Evolutionary conservation across 2,329 filamentous ascomycete genomes (phyloP).

Genomic region (Hymenoscyphus repandus): DNA sequence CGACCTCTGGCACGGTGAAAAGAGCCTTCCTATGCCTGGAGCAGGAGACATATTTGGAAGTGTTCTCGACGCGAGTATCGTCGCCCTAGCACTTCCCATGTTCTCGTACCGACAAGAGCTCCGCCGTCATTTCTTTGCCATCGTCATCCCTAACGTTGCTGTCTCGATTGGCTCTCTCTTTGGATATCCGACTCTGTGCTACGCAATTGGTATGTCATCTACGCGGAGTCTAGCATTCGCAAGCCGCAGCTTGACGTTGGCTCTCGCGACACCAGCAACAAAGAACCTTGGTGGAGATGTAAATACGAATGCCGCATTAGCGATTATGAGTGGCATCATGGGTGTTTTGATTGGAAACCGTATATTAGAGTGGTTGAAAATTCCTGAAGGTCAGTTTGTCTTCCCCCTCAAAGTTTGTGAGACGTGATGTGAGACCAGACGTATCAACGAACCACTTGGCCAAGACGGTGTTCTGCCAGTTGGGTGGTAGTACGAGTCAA

Average conservation of each 20-base stretch:
- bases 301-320: slow-evolving; percentile 50
- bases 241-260: slow-evolving; percentile 51
- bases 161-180: slow-evolving; percentile 50
- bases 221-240: slow-evolving; percentile 50
- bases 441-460: neutral
- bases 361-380: slow-evolving; percentile 43
- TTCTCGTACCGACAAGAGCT: slow-evolving; percentile 55
- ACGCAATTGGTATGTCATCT: slow-evolving; percentile 48
- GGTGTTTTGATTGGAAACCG: slow-evolving; percentile 50
- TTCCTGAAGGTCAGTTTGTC: slow-evolving; percentile 44
- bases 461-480: neutral
- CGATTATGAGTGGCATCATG: slow-evolving; percentile 54
- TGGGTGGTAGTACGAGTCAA: neutral
- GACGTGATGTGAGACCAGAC: neutral
- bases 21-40: slow-evolving; percentile 37
- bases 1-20: slow-evolving; percentile 41
- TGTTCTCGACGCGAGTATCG: slow-evolving; percentile 52
- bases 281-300: slow-evolving; percentile 51
- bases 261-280: slow-evolving; percentile 52
- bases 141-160: slow-evolving; percentile 47
- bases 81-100: slow-evolving; percentile 56
- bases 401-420: neutral
- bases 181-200: slow-evolving; percentile 51
- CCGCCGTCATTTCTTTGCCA: slow-evolving; percentile 45
- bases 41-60: slow-evolving; percentile 52